phyloP scores from a whole-genome alignment of 352 stramenopile species.

The Globisporangium viniferum region DNA sequence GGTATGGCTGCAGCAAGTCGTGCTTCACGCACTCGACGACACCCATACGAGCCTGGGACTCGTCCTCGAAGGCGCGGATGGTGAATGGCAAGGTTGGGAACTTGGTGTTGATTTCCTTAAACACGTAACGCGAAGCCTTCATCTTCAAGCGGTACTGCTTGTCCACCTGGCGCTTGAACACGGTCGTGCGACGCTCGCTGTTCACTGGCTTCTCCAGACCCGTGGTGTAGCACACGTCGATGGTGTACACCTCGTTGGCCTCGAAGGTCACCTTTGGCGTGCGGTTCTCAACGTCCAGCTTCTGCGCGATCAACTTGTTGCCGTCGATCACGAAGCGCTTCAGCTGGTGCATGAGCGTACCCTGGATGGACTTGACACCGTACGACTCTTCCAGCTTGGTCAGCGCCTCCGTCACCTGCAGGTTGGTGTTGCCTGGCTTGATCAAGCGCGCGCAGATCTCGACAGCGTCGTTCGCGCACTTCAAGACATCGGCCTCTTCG shows the following conservation, averaged over 20 bases:
- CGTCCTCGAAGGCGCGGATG: conserved; percentile 94
- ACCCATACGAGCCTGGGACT: conserved; percentile 96
- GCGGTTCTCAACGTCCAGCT: conserved; percentile 89
- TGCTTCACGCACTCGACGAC: conserved; percentile 98
- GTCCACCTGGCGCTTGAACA: conserved; percentile 99
- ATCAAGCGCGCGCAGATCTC: conserved; percentile 96
- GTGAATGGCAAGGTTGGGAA: conserved; percentile 99
- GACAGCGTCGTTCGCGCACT: conserved; percentile 96
- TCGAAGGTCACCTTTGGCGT: conserved; percentile 93
- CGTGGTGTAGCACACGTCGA: conserved; percentile 98
- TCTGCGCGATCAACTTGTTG: conserved; percentile 95
- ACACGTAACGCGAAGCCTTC: conserved; percentile 93
- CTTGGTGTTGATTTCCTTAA: conserved; percentile 98
- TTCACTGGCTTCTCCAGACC: conserved; percentile 94
- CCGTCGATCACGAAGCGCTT: conserved; percentile 98
- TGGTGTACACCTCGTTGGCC: conserved; percentile 97
- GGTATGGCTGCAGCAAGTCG: conserved; percentile 97
- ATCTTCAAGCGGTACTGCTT: conserved; percentile 96
- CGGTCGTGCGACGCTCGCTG: conserved; percentile 92
- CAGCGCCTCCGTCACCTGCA: conserved; percentile 94
- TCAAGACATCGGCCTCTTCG: conserved; percentile 93
- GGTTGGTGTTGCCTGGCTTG: conserved; percentile 96
- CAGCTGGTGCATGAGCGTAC: conserved; percentile 99
- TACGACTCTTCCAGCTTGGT: conserved; percentile 94
- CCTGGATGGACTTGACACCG: conserved; percentile 96